Evolutionary conservation across 768 basidiomycete species (phyloP).

Genomic region (Lactarius akahatsu): DNA sequence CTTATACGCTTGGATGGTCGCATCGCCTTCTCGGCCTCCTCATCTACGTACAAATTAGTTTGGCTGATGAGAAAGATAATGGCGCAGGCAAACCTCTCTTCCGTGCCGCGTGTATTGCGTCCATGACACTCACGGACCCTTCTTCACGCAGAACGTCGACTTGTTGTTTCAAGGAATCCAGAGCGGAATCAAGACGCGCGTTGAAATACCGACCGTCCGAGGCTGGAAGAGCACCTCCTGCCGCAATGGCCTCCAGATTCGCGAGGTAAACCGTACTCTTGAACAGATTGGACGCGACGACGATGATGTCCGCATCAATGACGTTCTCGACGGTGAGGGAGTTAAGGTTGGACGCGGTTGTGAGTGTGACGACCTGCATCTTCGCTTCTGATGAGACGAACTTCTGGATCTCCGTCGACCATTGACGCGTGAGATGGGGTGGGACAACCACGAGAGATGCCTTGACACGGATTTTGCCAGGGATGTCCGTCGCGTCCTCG

Average conservation of each 20-base stretch:
- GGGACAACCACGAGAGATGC: conserved; percentile 86
- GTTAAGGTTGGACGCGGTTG: conserved; percentile 71
- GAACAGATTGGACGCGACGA: conserved; percentile 86
- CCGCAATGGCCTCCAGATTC: conserved; percentile 72
- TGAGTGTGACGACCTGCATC: conserved; percentile 65
- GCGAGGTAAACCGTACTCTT: conserved; percentile 71
- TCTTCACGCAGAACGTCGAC: conserved; percentile 65
- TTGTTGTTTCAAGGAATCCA: conserved; percentile 59
- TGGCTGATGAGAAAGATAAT: conserved; percentile 6
- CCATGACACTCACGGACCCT: conserved; percentile 60
- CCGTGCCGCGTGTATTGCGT: conserved; percentile 62
- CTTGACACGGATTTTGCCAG: conserved; percentile 73
- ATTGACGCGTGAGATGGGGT: conserved; percentile 86
- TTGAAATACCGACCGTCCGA: conserved; percentile 88
- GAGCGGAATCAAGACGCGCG: conserved; percentile 65
- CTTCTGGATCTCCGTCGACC: conserved; percentile 83
- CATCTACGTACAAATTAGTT: conserved; percentile 40
- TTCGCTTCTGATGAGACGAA: conserved; percentile 57
- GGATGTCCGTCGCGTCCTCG: conserved; percentile 43
- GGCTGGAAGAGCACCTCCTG: conserved; percentile 60
- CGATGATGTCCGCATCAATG: conserved; percentile 78
- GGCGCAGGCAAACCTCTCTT: conserved; percentile 50
- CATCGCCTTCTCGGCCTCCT: conserved; percentile 49
- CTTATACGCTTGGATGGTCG: conserved; percentile 65
- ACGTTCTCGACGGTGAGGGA: conserved; percentile 68